Evolutionary conservation across 495 filamentous ascomycete species (phyloP), one percentile per base, ranked within the genome.

Genomic region (Podospora didyma): DNA sequence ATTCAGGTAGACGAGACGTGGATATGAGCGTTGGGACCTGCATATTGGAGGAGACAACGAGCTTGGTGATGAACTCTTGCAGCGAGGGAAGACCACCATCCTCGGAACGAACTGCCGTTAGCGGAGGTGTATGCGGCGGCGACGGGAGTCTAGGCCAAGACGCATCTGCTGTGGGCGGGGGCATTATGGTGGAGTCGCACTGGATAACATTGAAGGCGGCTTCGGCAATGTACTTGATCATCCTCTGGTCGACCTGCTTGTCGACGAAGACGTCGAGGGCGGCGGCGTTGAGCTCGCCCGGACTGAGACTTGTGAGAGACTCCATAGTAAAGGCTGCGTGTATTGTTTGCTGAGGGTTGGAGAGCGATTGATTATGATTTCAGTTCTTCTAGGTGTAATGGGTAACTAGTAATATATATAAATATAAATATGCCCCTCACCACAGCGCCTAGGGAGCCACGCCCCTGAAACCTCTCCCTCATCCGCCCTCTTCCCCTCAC

Each of bases 21-120:
- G 89, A 90, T 94, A 97, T 97, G 58, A 98, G 83, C 17, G 94
- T 98, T 1, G 92, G 90, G 46, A 96, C 92, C 75, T 97, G 93
- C 17, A 98, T 95, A 70, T 96, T 95, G 51, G 95, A 97, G 46
- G 89, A 86, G 62, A 88, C 82, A 58, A 97, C 92, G 23, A 97
- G 77, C 22, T 89, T 89, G 42, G 84, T 86, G 77, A 98, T 97
- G 78, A 98, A 98, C 42, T 79, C 79, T 70, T 96, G 89, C 22
- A 97, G 75, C 1, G 89, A 85, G 5, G 94, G 94, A 4, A 97
- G 75, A 3, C 63, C 60, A 24, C 69, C 67, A 58, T 72, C 74
- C 44, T 73, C 72, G 56, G 57, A 75, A 23, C 54, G 64, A 50
- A 71, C 49, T 60, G 70, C 59, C 82, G 81, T 71, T 78, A 78